Percentiles rank a stretch among this genome's conserved stretches.
These are phyloP conservation scores for Diutina scorzettiae DNA, from an alignment of 1,139 yeast genomes.

Conservation along the genomic window DNA sequence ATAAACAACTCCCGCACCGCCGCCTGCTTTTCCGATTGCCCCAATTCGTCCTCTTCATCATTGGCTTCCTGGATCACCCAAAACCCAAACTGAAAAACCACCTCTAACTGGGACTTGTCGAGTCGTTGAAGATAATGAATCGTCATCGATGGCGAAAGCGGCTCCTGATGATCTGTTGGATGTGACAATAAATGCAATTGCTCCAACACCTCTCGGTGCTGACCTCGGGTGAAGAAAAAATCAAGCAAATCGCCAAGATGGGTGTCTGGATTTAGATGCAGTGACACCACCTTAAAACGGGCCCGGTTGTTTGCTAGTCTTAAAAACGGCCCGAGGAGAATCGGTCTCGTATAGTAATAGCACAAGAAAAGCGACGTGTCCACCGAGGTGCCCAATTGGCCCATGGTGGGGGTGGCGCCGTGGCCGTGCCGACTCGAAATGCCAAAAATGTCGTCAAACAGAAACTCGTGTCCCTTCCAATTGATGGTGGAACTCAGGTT, in stretches of 20 bases:
- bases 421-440: neutral
- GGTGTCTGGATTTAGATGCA: slow-evolving; percentile 18
- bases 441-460: slow-evolving; percentile 1
- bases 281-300: slow-evolving; percentile 44
- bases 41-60: neutral
- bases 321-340: slow-evolving; percentile 72
- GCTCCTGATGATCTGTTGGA: slow-evolving; percentile 7
- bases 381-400: slow-evolving; percentile 14
- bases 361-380: slow-evolving; percentile 76
- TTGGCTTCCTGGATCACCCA: slow-evolving; percentile 35
- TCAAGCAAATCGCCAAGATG: slow-evolving; percentile 65
- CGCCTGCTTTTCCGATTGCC: neutral
- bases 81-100: slow-evolving; percentile 47
- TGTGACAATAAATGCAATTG: slow-evolving; percentile 36
- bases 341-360: slow-evolving; percentile 54
- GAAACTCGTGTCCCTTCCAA: neutral
- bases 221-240: slow-evolving; percentile 53
- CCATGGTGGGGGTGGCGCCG: neutral
- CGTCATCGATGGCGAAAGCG: slow-evolving; percentile 11
- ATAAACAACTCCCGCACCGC: slow-evolving; percentile 40
- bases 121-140: slow-evolving; percentile 58
- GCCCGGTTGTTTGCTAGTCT: slow-evolving; percentile 65
- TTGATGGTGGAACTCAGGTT: neutral
- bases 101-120: slow-evolving; percentile 34
- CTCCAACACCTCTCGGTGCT: slow-evolving; percentile 59